Evolutionary conservation across 1,139 yeast genomes (phyloP).

Genomic region (Saccharomyces hybrid): DNA sequence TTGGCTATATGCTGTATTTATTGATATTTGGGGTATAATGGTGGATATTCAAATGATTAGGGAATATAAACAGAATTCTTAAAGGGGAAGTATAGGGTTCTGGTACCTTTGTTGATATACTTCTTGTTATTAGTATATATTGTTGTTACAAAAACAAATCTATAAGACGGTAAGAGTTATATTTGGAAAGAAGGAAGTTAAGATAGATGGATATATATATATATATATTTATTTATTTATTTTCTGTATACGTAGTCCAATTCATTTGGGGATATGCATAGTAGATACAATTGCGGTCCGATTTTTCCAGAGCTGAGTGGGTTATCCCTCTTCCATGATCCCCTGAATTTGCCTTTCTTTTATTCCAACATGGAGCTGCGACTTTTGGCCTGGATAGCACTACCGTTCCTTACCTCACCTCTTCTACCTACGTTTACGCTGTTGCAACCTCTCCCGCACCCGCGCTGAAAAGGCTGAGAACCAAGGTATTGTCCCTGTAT

Average conservation of each 20-base stretch:
- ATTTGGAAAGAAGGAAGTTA: too few species aligned
- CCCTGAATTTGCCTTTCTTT: not conserved
- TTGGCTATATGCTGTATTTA: not conserved
- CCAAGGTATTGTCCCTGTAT: not conserved
- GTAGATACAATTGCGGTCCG: not conserved
- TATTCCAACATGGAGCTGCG: not conserved
- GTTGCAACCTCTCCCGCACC: not conserved
- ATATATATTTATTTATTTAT: not conserved
- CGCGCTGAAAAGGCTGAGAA: slow-evolving; percentile 1
- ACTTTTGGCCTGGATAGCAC: not conserved
- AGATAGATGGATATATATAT: not conserved
- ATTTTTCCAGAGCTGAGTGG: not conserved
- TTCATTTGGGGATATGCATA: not conserved
- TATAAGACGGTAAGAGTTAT: too few species aligned
- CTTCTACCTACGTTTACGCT: not conserved
- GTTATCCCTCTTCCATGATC: not conserved
- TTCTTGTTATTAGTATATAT: not conserved
- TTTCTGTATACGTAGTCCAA: not conserved
- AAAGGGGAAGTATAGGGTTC: not conserved
- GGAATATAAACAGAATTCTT: not conserved
- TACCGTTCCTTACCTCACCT: not conserved
- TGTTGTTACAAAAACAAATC: too few species aligned
- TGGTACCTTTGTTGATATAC: not conserved
- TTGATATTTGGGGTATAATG: not conserved
- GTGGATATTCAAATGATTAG: not conserved